phyloP scores from a whole-genome alignment of 345 rosid genomes.

The Syzygium grande region DNA sequence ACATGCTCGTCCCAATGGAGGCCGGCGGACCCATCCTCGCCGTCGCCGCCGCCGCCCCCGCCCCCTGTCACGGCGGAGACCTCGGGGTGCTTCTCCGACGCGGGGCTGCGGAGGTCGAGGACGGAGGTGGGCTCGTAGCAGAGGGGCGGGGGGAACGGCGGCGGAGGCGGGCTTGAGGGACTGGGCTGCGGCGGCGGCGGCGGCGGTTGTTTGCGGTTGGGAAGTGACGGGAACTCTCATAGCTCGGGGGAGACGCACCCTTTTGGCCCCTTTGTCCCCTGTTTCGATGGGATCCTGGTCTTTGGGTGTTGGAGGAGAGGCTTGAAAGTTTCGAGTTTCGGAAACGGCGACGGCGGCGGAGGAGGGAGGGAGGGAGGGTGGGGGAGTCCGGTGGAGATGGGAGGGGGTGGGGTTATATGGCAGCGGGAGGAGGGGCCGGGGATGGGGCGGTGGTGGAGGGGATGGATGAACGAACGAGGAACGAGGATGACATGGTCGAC shows the following conservation, averaged over 20 bases:
- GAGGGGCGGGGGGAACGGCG: background rate
- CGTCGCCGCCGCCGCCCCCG: background rate
- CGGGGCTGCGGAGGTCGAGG: conserved; percentile 56
- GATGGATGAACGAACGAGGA: conserved; percentile 4
- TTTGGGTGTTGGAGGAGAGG: background rate
- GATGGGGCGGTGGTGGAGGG: background rate
- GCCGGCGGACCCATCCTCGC: conserved; percentile 1
- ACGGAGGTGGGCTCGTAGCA: conserved; percentile 79
- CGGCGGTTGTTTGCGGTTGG: conserved; percentile 18
- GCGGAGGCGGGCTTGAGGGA: background rate
- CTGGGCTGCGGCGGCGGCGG: background rate
- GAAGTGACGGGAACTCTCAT: conserved; percentile 65
- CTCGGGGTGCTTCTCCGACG: conserved; percentile 16
- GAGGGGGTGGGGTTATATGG: conserved; percentile 35
- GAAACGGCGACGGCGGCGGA: background rate
- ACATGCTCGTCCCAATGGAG: conserved; percentile 56
- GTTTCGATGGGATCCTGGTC: background rate
- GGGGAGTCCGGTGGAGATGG: conserved; percentile 45
- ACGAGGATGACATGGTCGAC: conserved; percentile 5
- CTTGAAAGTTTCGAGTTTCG: background rate
- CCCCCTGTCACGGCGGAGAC: background rate
- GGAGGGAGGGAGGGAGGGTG: conserved; percentile 2
- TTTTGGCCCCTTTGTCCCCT: background rate
- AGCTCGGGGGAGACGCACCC: conserved; percentile 2
- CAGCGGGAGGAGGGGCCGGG: conserved; percentile 29